These are phyloP conservation scores for Globisporangium echinulatum DNA, from an alignment of 352 stramenopile genomes.

Conservation along the genomic window DNA sequence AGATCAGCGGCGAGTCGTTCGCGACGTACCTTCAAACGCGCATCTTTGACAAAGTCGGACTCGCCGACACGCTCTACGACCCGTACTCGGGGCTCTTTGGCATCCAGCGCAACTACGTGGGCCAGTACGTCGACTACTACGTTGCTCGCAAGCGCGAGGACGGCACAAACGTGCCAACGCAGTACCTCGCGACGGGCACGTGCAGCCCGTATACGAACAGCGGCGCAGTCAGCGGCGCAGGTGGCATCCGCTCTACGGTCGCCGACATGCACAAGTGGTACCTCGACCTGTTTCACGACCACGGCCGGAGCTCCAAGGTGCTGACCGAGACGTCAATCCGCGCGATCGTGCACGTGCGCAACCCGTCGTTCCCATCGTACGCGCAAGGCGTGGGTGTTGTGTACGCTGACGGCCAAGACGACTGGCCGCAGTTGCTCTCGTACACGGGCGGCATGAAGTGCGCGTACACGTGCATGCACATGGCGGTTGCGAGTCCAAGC, in stretches of 20 bases:
- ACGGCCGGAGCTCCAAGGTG: conserved; percentile 32
- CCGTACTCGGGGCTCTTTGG: conserved; percentile 24
- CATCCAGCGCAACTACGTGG: conserved; percentile 26
- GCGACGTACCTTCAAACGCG: conserved; percentile 33
- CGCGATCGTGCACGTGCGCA: conserved; percentile 32
- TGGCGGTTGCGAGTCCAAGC: conserved; percentile 21
- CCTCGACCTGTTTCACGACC: conserved; percentile 39
- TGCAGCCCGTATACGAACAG: conserved; percentile 37
- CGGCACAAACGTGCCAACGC: conserved; percentile 5
- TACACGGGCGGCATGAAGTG: conserved; percentile 48
- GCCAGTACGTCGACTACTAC: conserved; percentile 54
- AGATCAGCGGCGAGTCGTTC: conserved; percentile 33
- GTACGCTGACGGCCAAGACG: conserved; percentile 14
- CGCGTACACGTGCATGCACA: conserved; percentile 38
- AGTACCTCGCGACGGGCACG: conserved; percentile 33
- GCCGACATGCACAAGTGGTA: conserved; percentile 54
- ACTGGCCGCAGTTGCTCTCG: conserved; percentile 27
- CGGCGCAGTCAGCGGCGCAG: conserved; percentile 20
- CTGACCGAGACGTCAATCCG: conserved; percentile 30
- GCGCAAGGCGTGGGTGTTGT: conserved; percentile 37
- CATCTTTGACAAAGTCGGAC: conserved; percentile 25
- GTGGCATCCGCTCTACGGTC: conserved; percentile 35
- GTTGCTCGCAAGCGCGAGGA: conserved; percentile 3
- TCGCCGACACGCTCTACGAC: conserved; percentile 42
- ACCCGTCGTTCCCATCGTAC: conserved; percentile 25